Percentiles rank a stretch among this genome's conserved stretches.
These are phyloP conservation scores for Protea cynaroides DNA, from an alignment of 164 flowering plant genomes.

Conservation along the genomic window DNA sequence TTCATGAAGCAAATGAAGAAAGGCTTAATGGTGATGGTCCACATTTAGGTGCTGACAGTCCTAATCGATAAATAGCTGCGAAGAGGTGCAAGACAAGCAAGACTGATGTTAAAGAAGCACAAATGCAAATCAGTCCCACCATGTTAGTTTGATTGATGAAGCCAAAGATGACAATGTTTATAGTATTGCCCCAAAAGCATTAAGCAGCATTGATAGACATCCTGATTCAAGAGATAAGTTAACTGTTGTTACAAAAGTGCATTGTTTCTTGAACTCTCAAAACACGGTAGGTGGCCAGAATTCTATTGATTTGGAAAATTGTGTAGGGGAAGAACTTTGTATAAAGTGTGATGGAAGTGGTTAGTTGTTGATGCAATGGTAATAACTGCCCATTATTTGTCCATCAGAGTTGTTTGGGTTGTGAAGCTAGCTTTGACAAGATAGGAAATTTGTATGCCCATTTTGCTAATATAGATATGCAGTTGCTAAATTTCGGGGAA, in stretches of 20 bases:
- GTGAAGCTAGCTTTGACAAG: slow-evolving; percentile 30
- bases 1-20: neutral
- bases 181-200: neutral
- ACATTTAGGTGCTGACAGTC: neutral
- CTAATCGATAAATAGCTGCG: neutral
- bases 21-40: neutral
- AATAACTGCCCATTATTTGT: slow-evolving; percentile 33
- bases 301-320: slow-evolving; percentile 8
- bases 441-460: slow-evolving; percentile 45
- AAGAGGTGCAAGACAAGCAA: neutral
- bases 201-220: neutral
- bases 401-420: slow-evolving; percentile 38
- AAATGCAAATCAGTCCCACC: neutral
- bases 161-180: neutral
- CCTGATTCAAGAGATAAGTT: neutral
- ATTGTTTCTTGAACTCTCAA: neutral
- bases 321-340: slow-evolving; percentile 26
- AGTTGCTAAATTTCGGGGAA: slow-evolving; percentile 8
- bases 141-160: neutral
- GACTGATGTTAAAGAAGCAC: neutral
- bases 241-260: neutral
- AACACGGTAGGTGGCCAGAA: neutral
- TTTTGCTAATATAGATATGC: slow-evolving; percentile 32
- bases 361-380: slow-evolving; percentile 32
- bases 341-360: slow-evolving; percentile 31